phyloP scores from a whole-genome alignment of 768 basidiomycete species.

The Cubamyces lactineus region DNA sequence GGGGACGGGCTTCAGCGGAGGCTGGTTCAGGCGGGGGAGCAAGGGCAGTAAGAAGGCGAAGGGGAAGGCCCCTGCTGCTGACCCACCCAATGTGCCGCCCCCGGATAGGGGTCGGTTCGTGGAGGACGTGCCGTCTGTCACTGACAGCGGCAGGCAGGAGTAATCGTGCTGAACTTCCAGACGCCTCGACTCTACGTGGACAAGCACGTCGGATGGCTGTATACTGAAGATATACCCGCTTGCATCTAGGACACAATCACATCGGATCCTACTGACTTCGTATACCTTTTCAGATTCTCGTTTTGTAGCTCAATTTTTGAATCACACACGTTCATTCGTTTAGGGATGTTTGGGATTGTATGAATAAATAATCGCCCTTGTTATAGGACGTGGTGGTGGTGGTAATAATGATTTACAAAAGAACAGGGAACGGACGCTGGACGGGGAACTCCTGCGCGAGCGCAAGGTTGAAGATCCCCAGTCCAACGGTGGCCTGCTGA shows the following conservation, averaged over 20 bases:
- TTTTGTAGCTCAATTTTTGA: neutral
- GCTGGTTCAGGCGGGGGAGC: constrained; percentile 26
- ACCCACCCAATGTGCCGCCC: neutral
- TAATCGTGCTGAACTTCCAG: neutral
- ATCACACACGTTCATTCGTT: neutral
- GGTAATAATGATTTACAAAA: neutral
- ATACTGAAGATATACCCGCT: neutral
- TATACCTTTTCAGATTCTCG: neutral
- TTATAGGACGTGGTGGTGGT: no score
- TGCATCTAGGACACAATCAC: neutral
- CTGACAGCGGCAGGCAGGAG: neutral
- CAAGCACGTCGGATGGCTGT: neutral
- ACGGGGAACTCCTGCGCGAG: neutral
- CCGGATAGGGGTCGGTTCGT: constrained; percentile 42
- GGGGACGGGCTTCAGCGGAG: constrained; percentile 17
- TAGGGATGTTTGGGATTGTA: neutral
- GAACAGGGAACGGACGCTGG: neutral
- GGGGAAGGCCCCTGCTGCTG: constrained; percentile 3
- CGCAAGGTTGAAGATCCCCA: constrained; percentile 5
- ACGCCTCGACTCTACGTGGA: neutral
- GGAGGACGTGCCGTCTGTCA: constrained; percentile 36
- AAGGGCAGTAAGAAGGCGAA: constrained; percentile 22
- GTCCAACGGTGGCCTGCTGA: constrained; percentile 6
- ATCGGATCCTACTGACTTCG: neutral
- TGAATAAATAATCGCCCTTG: neutral